Conservation (phyloP, 2,329 filamentous ascomycete species). For the Aaosphaeria pasadenensis region DNA sequence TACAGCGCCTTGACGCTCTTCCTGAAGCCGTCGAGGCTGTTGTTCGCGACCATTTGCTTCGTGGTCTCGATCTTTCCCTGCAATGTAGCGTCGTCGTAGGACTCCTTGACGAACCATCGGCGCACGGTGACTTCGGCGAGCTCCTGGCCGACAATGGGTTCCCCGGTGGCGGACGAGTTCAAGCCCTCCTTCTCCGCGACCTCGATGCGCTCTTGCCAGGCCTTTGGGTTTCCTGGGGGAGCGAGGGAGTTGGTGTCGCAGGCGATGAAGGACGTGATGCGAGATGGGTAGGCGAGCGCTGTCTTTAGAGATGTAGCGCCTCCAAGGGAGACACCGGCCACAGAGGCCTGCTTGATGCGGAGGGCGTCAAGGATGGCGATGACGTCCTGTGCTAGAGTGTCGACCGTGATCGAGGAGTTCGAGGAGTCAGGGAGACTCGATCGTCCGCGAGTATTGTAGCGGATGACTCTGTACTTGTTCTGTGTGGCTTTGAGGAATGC, state of each 20-base stretch:
- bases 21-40: constrained; percentile 67
- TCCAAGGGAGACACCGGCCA: constrained; percentile 78
- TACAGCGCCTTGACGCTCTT: constrained; percentile 68
- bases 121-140: constrained; percentile 70
- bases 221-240: constrained; percentile 70
- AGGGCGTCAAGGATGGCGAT: constrained; percentile 64
- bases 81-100: constrained; percentile 53
- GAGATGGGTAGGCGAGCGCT: constrained; percentile 62
- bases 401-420: constrained; percentile 51
- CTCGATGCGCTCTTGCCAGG: constrained; percentile 74
- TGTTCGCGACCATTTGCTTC: constrained; percentile 65
- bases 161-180: constrained; percentile 29
- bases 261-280: constrained; percentile 61
- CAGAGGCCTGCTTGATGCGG: constrained; percentile 61
- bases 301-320: constrained; percentile 75
- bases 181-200: constrained; percentile 59
- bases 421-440: constrained; percentile 43
- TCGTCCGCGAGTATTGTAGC: constrained; percentile 75
- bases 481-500: constrained; percentile 52
- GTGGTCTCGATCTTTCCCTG: constrained; percentile 57
- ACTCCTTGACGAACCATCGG: constrained; percentile 67
- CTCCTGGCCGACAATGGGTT: constrained; percentile 57
- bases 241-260: constrained; percentile 77
- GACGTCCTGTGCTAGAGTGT: constrained; percentile 67
- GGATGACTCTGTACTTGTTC: constrained; percentile 70